A percentile compares a stretch with the other conserved stretches of the same genome.
These are phyloP conservation scores for Cymbopogon flexuosus DNA, from an alignment of 202 grass and related monocot genomes.

Conservation along the genomic window DNA sequence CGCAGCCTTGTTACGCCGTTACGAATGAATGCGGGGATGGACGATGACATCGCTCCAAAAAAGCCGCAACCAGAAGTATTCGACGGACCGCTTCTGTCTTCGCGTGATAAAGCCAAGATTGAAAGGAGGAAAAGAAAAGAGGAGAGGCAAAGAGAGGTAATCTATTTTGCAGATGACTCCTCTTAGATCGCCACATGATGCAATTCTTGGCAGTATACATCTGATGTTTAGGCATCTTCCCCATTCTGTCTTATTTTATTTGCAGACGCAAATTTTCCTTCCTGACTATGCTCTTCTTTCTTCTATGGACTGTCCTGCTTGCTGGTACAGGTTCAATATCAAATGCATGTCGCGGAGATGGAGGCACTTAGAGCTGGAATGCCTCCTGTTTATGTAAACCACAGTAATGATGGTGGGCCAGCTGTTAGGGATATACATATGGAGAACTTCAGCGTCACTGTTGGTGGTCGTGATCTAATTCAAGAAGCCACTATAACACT, in stretches of 20 bases:
- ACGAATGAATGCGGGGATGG: constrained; percentile 45
- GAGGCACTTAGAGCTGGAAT: constrained; percentile 83
- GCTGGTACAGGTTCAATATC: constrained; percentile 69
- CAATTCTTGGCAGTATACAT: not conserved
- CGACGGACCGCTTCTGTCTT: constrained; percentile 67
- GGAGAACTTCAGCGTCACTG: constrained; percentile 92
- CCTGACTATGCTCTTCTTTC: not conserved
- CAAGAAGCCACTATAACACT: constrained; percentile 73
- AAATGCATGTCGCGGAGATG: constrained; percentile 84
- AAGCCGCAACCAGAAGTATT: constrained; percentile 45
- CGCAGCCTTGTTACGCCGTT: constrained; percentile 46
- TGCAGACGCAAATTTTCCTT: not conserved
- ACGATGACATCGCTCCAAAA: constrained; percentile 34
- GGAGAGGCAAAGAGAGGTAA: constrained; percentile 88
- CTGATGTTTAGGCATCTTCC: not conserved
- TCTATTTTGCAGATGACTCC: not conserved
- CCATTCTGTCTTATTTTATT: not conserved
- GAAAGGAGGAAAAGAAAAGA: constrained; percentile 89
- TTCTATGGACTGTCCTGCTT: constrained; percentile 7
- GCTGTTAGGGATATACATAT: constrained; percentile 92
- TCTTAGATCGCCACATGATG: not conserved
- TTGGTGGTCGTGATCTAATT: constrained; percentile 93
- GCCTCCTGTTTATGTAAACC: constrained; percentile 75
- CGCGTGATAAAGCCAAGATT: constrained; percentile 75
- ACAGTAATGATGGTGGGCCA: constrained; percentile 54